These are phyloP conservation scores for Letharia lupina DNA, from an alignment of 495 filamentous ascomycete species.

Conservation along the genomic window DNA sequence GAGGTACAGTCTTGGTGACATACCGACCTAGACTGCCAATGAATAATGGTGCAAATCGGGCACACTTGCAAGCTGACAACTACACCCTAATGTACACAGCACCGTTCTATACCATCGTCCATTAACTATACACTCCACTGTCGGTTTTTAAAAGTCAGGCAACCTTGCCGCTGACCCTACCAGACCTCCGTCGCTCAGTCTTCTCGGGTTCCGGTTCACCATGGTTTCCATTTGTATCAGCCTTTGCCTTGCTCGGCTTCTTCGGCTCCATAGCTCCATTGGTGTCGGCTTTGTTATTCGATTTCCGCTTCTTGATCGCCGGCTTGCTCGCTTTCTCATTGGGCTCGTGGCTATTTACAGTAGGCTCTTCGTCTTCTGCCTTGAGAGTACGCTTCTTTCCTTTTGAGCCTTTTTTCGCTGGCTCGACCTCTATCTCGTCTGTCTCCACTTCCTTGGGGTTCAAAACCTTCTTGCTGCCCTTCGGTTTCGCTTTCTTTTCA, in stretches of 20 bases:
- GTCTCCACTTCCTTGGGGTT: background rate
- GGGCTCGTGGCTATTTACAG: background rate
- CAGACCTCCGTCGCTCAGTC: conserved; percentile 12
- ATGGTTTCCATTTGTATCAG: background rate
- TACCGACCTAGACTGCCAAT: background rate
- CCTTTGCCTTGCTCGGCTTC: conserved; percentile 11
- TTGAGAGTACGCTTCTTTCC: conserved; percentile 8
- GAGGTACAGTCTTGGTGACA: background rate
- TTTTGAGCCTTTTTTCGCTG: conserved; percentile 5
- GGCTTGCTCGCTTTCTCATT: conserved; percentile 4
- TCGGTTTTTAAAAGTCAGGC: background rate
- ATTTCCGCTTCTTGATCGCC: conserved; percentile 18
- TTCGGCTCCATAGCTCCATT: background rate
- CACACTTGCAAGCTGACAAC: background rate
- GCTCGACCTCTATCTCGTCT: conserved; percentile 3
- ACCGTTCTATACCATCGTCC: background rate
- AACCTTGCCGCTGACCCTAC: conserved; percentile 15
- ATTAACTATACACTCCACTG: background rate
- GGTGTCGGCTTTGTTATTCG: conserved; percentile 1
- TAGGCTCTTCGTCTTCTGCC: conserved; percentile 13
- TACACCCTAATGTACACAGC: background rate
- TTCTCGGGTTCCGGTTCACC: background rate
- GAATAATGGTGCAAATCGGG: background rate
- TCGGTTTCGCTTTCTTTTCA: conserved; percentile 11
- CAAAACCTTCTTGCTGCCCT: background rate